Base-by-base conservation (phyloP, 2,329 filamentous ascomycete species). In the Beauveria australis region DNA sequence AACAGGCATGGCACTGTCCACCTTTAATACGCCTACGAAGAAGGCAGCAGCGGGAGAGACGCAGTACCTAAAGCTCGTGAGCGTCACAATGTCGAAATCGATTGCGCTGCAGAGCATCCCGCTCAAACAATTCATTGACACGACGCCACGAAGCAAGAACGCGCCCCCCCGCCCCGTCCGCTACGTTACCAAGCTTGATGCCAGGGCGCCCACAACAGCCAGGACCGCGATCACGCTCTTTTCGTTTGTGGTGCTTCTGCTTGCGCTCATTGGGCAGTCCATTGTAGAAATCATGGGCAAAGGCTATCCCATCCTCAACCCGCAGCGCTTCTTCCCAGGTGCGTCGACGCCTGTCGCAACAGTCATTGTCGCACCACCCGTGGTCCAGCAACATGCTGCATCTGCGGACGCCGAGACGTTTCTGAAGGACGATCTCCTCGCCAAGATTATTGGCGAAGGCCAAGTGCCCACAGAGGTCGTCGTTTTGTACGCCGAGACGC, bases 81-180 rank as follows among this genome's bases (percentile, higher is more conserved):
- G 89, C 52, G 88, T 91, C 46, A 91, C 89, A 53, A 86, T 95
- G 66, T 88, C 86, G 63, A 92, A 92, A 71, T 89, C 86, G 0
- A 84, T 92, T 46, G 85, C 89, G 33, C 86, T 96, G 28, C 90
- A 96, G 73, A 88, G 85, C 44, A 86, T 96, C 64, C 86, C 90
- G 0, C 81, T 96, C 53, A 78, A 75, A 64, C 77, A 75, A 63
- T 67, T 75, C 46, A 62, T 75, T 54, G 73, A 78, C 65, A 72
- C 71, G 61, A 64, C 71, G 16, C 67, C 72, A 8, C 63, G 72
- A 47, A 71, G 69, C 61, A 71, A 71, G 56, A 75, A 72, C 60
- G 72, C 68, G 0, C 72, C 75, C 16, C 75, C 82, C 0, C 76
- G 76, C n/a, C 75, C 78, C 14, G 78, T 82, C 10, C 89, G 89